phyloP scores from a whole-genome alignment of 768 basidiomycete genomes.

The Leucocoprinus sp. region DNA sequence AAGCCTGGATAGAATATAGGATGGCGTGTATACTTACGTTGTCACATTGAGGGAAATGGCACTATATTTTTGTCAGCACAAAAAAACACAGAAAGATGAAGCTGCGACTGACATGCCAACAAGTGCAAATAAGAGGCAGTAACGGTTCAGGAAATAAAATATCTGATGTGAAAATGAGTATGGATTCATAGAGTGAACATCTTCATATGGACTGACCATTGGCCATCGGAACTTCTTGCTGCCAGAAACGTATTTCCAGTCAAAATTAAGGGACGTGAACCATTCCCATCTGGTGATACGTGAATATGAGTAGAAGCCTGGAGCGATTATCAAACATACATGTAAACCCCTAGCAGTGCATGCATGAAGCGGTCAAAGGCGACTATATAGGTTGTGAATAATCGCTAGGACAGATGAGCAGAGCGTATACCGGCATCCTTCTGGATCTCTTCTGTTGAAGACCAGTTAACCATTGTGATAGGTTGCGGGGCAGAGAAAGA shows the following conservation, averaged over 20 bases:
- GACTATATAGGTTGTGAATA: slow-evolving; percentile 18
- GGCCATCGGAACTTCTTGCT: slow-evolving; percentile 59
- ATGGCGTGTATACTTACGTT: slow-evolving; percentile 24
- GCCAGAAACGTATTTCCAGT: slow-evolving; percentile 53
- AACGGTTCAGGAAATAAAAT: slow-evolving; percentile 67
- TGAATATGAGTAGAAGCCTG: neutral
- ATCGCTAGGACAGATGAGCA: neutral
- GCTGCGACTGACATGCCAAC: slow-evolving; percentile 53
- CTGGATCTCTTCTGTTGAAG: slow-evolving; percentile 35
- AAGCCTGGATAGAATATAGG: slow-evolving; percentile 1
- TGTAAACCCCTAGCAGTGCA: slow-evolving; percentile 48
- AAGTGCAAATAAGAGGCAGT: slow-evolving; percentile 54
- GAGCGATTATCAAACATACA: slow-evolving; percentile 27
- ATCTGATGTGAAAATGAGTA: slow-evolving; percentile 26
- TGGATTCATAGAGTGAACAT: neutral
- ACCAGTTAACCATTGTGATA: slow-evolving; percentile 50
- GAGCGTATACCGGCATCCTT: slow-evolving; percentile 36
- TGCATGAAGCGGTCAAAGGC: slow-evolving; percentile 54
- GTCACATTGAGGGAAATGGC: slow-evolving; percentile 52
- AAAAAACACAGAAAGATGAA: neutral
- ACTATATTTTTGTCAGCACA: slow-evolving; percentile 22
- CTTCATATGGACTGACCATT: slow-evolving; percentile 32
- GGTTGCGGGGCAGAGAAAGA: neutral
- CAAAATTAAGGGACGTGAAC: slow-evolving; percentile 52
- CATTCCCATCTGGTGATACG: slow-evolving; percentile 52